A percentile compares a stretch with the other conserved stretches of the same genome.
Conservation (phyloP, 768 basidiomycete genomes). For the Rhizopogon vulgaris region DNA sequence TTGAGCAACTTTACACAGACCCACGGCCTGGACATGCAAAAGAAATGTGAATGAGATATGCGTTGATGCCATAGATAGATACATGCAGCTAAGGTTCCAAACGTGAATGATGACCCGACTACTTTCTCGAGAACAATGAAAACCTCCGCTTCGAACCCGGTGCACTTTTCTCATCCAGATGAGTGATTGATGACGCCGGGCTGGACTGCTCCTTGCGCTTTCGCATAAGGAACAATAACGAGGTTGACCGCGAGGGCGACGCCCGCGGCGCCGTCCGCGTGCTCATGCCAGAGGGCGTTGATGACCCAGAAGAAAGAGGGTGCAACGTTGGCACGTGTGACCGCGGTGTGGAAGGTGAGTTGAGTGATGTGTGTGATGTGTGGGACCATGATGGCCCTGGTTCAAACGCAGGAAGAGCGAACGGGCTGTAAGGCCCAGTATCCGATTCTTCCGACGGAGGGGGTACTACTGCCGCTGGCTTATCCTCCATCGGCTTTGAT, state of each 20-base stretch:
- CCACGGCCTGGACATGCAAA: neutral
- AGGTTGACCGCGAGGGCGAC: slow-evolving; percentile 22
- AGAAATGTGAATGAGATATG: neutral
- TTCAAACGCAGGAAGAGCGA: slow-evolving; percentile 22
- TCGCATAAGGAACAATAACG: slow-evolving; percentile 27
- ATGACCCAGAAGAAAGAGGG: slow-evolving; percentile 23
- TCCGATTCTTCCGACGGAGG: slow-evolving; percentile 29
- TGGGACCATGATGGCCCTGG: slow-evolving; percentile 16
- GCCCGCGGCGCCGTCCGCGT: slow-evolving; percentile 21
- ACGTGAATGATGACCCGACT: slow-evolving; percentile 5
- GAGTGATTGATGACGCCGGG: slow-evolving; percentile 18
- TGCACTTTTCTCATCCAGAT: slow-evolving; percentile 11
- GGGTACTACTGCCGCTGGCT: slow-evolving; percentile 18
- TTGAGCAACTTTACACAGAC: too few species aligned
- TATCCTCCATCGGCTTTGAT: slow-evolving; percentile 23
- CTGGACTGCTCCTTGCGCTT: slow-evolving; percentile 19
- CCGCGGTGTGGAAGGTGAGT: slow-evolving; percentile 15
- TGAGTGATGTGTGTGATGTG: slow-evolving; percentile 15
- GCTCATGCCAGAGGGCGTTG: slow-evolving; percentile 25
- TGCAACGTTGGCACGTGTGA: slow-evolving; percentile 21
- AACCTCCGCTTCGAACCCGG: slow-evolving; percentile 20
- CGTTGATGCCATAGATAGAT: slow-evolving; percentile 12
- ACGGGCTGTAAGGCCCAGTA: slow-evolving; percentile 26
- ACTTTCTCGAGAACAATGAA: slow-evolving; percentile 25
- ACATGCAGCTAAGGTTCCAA: slow-evolving; percentile 7